Conservation (phyloP, 176 grass and related monocot species). For the Musa beccarii region DNA sequence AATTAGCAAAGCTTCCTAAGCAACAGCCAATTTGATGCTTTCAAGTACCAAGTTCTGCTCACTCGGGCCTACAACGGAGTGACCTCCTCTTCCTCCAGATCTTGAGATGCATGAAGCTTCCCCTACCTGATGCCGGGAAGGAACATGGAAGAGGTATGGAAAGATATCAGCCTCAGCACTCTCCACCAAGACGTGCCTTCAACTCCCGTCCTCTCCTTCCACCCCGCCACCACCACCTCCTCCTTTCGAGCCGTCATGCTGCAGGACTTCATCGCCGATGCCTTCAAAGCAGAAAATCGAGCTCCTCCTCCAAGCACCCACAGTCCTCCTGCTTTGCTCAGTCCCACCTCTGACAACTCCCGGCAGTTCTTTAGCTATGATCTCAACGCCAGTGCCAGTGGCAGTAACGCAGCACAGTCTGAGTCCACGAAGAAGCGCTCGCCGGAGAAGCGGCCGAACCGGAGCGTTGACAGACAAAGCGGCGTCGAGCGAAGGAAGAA, state of each 20-base stretch:
- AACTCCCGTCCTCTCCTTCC: background rate
- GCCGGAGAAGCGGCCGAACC: background rate
- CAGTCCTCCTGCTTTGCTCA: no score
- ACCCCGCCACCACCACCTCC: background rate
- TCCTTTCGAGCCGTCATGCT: background rate
- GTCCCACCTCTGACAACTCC: background rate
- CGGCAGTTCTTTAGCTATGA: no score
- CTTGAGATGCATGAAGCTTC: background rate
- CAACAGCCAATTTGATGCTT: background rate
- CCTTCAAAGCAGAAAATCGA: background rate
- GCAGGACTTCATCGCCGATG: constrained; percentile 1
- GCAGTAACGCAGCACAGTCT: no score
- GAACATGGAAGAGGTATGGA: constrained; percentile 18
- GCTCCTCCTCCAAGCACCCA: background rate
- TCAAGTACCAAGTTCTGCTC: background rate
- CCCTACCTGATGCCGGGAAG: background rate
- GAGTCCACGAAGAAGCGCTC: background rate
- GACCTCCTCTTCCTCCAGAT: no score
- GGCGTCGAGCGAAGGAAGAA: constrained; percentile 4
- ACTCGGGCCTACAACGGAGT: no score
- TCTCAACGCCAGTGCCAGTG: background rate
- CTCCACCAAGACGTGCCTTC: background rate
- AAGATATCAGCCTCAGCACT: constrained; percentile 1
- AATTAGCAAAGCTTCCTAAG: no score
- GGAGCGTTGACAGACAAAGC: background rate